Base-by-base conservation (phyloP, 2,329 filamentous ascomycete species). In the Hymenoscyphus fructigenus region DNA sequence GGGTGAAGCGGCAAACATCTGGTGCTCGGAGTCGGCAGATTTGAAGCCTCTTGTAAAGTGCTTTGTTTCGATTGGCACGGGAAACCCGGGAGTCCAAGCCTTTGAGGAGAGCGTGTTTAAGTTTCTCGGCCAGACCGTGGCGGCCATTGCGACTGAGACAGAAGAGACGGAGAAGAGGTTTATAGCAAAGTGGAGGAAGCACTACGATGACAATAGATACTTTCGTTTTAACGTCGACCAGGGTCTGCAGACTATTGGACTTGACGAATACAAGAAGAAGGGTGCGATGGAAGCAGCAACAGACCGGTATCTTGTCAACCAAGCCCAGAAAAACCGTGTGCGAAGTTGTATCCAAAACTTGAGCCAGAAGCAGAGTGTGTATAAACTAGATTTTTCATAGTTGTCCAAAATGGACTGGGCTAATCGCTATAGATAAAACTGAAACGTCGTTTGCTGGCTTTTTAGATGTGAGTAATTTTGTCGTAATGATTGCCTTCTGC, bases 191-290 rank as follows among this genome's bases (percentile, higher is more conserved):
- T 75, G 69, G 71, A 28, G 61, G 23, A 66, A 69, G 44, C 66
- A 73, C 60, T 70, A 67, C 47, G 71, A 73, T 50, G 66, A 69
- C 41, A 72, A 71, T 2, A 69, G 73, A n/a, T 76, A 75, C 61
- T 76, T 75, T 61, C 73, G 75, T 0, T 76, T 77, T 58, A 76
- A 76, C 67, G 75, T 77, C 12, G 68, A 74, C 17, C 72, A 75
- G 57, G 75, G 75, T 1, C 65, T 77, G 12, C 67, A 74, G 63
- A 64, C 64, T 58, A 66, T 76, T 53, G 68, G 70, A 10, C 60
- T 75, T 34, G 68, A 68, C 23, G 69, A 75, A 63, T 71, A 70
- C 60, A 66, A 69, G 57, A 61, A 69, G 29, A 44, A 67, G 44
- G 67, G 67, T 5, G 17, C 28, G 1, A 73, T 75, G n/a, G 67